A percentile compares a stretch with the other conserved stretches of the same genome.
phyloP scores from a whole-genome alignment of 257 asterid genomes.

The Capsicum chinense region DNA sequence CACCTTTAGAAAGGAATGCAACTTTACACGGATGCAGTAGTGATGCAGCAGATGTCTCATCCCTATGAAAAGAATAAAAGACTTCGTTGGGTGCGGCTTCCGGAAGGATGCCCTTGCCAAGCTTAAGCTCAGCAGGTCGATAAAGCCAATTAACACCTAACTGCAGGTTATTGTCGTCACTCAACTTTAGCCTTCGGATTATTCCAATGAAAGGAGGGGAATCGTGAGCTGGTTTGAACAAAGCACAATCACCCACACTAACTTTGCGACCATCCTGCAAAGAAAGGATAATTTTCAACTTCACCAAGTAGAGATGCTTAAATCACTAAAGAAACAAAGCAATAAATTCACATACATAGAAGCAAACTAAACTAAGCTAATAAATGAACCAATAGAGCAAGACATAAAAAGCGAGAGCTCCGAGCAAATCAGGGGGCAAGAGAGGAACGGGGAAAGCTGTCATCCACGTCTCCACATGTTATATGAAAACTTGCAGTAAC shows the following conservation, averaged over 20 bases:
- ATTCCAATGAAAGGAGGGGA: conserved; percentile 79
- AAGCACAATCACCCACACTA: conserved; percentile 75
- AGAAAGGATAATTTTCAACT: conserved; percentile 24
- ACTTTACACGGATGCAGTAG: conserved; percentile 95
- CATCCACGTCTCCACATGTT: not conserved
- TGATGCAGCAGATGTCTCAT: conserved; percentile 83
- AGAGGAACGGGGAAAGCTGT: not conserved
- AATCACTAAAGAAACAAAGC: not conserved
- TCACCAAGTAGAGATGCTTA: conserved; percentile 20
- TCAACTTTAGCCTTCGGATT: conserved; percentile 56
- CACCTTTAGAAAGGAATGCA: conserved; percentile 93
- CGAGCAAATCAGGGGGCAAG: not conserved
- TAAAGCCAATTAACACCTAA: conserved; percentile 86
- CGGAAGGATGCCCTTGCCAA: conserved; percentile 59
- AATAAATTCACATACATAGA: conserved; percentile 11
- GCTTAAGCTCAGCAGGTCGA: conserved; percentile 72
- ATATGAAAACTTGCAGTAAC: not conserved
- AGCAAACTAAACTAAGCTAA: conserved; percentile 3
- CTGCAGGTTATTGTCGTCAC: conserved; percentile 52
- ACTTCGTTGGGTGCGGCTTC: conserved; percentile 86
- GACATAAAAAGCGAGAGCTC: not conserved
- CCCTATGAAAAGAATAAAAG: conserved; percentile 83
- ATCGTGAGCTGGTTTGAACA: conserved; percentile 67
- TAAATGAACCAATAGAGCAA: not conserved
- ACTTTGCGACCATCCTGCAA: conserved; percentile 73